Evolutionary conservation across 2,329 filamentous ascomycete species (phyloP).

Genomic region (Hypoxylon sp.): DNA sequence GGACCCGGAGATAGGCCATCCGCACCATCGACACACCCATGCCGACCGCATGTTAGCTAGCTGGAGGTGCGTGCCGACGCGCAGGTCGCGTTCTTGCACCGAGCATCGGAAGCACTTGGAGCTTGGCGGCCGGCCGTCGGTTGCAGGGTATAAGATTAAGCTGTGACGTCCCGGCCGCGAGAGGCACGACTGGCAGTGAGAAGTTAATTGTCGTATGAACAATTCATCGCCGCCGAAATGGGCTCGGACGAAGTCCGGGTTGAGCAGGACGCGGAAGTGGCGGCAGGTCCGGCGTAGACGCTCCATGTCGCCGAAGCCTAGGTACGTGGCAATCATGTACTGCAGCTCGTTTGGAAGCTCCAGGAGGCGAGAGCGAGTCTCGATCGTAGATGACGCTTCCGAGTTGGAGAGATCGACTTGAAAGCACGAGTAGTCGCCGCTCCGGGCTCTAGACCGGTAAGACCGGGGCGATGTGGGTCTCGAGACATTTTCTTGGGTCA

Average conservation of each 20-base stretch:
- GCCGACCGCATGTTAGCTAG: slow-evolving; percentile 56
- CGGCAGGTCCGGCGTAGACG: slow-evolving; percentile 60
- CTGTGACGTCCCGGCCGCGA: slow-evolving; percentile 50
- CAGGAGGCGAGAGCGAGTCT: slow-evolving; percentile 48
- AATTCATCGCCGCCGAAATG: slow-evolving; percentile 56
- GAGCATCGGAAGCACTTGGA: slow-evolving; percentile 60
- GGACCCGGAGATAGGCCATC: slow-evolving; percentile 55
- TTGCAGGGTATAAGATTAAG: slow-evolving; percentile 54
- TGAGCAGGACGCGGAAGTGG: slow-evolving; percentile 56
- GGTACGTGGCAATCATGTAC: slow-evolving; percentile 58
- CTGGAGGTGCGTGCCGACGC: slow-evolving; percentile 57
- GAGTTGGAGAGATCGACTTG: slow-evolving; percentile 12
- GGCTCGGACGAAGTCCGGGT: slow-evolving; percentile 54
- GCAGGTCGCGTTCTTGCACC: slow-evolving; percentile 54
- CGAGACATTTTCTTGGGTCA: background rate
- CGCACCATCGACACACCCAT: slow-evolving; percentile 63
- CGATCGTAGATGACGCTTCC: slow-evolving; percentile 4
- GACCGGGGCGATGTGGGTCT: slow-evolving; percentile 15
- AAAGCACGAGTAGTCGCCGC: slow-evolving; percentile 29
- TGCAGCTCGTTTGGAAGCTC: slow-evolving; percentile 61
- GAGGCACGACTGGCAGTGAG: slow-evolving; percentile 61
- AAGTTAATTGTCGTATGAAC: slow-evolving; percentile 53
- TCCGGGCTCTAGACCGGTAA: slow-evolving; percentile 20
- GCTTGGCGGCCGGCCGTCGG: slow-evolving; percentile 57
- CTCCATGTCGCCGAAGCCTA: slow-evolving; percentile 62